Conservation (phyloP, 495 filamentous ascomycete genomes). For the Neurospora sp. region DNA sequence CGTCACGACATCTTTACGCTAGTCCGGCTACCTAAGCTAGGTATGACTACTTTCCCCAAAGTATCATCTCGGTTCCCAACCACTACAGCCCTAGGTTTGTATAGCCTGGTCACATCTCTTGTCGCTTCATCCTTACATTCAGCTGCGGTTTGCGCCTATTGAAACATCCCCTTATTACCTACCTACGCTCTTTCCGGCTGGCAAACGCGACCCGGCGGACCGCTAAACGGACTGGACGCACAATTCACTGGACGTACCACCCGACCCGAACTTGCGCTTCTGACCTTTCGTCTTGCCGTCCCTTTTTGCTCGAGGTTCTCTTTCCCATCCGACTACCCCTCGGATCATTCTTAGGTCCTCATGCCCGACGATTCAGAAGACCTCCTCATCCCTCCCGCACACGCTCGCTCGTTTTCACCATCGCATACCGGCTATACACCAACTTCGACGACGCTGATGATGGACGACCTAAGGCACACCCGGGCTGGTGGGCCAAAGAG, state of each 20-base stretch:
- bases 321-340: not conserved
- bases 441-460: constrained; percentile 5
- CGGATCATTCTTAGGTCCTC: constrained; percentile 3
- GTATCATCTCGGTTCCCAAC: not conserved
- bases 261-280: not conserved
- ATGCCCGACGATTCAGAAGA: constrained; percentile 24
- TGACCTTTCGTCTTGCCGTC: not conserved
- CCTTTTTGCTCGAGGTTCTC: not conserved
- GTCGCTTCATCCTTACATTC: not conserved
- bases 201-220: not conserved
- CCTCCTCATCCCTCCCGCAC: constrained; percentile 14
- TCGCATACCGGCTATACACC: constrained; percentile 3
- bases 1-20: not conserved
- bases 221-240: not conserved
- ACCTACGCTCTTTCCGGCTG: not conserved
- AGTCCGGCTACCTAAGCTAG: not conserved
- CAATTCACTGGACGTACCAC: not conserved
- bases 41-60: not conserved
- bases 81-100: not conserved
- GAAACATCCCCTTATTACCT: not conserved
- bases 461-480: constrained; percentile 12
- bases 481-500: constrained; percentile 9
- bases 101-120: not conserved
- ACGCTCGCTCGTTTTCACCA: constrained; percentile 12
- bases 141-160: not conserved